Conservation (phyloP, 768 basidiomycete species). For the Neoboletus subvelutipes region DNA sequence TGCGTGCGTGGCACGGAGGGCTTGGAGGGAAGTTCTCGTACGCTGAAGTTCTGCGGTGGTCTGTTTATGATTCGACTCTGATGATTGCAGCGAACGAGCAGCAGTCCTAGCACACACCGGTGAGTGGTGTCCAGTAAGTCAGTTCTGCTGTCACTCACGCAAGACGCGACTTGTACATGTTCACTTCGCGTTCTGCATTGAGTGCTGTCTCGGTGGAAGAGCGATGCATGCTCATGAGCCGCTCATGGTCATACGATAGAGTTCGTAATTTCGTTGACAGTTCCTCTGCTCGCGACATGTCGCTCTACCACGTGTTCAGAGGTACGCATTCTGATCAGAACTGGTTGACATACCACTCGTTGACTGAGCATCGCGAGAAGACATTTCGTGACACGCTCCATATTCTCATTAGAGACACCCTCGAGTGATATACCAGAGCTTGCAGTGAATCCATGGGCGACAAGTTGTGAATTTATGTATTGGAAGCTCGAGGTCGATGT, state of each 20-base stretch:
- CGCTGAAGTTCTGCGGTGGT: constrained; percentile 70
- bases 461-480: constrained; percentile 78
- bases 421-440: constrained; percentile 68
- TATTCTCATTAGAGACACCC: constrained; percentile 54
- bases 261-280: constrained; percentile 73
- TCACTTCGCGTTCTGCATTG: constrained; percentile 77
- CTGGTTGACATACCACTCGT: constrained; percentile 57
- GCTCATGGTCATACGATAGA: constrained; percentile 77
- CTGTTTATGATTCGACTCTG: constrained; percentile 69
- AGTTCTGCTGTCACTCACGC: constrained; percentile 48
- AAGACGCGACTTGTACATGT: constrained; percentile 67
- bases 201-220: constrained; percentile 58
- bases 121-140: constrained; percentile 6
- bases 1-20: constrained; percentile 64
- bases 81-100: constrained; percentile 51
- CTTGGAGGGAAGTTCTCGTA: constrained; percentile 65
- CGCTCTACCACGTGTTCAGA: constrained; percentile 45
- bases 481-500: constrained; percentile 62
- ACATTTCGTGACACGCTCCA: constrained; percentile 66
- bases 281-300: constrained; percentile 79
- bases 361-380: constrained; percentile 75
- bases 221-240: constrained; percentile 64
- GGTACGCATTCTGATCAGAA: constrained; percentile 1
- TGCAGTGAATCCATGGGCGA: constrained; percentile 75
- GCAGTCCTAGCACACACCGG: constrained; percentile 40